Base-by-base conservation (phyloP, 305 asterid genomes). In the Fraxinus ornus region DNA sequence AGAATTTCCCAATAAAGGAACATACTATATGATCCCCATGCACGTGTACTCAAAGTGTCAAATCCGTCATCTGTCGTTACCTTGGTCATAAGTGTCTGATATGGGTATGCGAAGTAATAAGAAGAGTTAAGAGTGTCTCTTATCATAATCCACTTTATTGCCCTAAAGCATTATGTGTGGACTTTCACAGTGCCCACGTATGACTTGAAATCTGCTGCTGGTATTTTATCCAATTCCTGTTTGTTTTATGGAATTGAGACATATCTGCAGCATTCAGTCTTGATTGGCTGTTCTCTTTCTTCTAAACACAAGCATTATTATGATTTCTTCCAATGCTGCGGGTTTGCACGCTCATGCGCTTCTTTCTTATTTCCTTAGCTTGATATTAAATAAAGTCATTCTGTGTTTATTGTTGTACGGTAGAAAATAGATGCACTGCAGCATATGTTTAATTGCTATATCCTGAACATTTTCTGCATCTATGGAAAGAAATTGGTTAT, bases 141-240 rank as follows among this genome's bases (percentile, higher is more conserved):
- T 0, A n/a, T n/a, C 15, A 41, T 70, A 70, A 8, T 4, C 13
- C 39, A 7, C 37, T 33, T n/a, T 60, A 30, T 78, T 37, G 15
- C 22, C 6, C 17, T 47, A 19, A 33, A 57, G 76, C 26, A 13
- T 24, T 84, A 44, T 9, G 1, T 44, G 77, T 7, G 77, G 28
- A 77, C 49, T 71, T 94, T 96, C 89, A 93, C 98, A 28, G 99
- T 94, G 94, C 99, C 99, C 94, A 91, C 93, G 87, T 94, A 96
- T 92, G 99, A 96, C 90, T 91, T 96, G 95, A 96, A 91, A 92
- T 96, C 99, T 91, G 99, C 98, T 89, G 98, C 98, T 83, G 99
- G 99, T 94, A 95, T 93, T 92, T 91, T 83, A 89, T 92, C 97
- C 89, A 83, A 88, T 89, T 94, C 91, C 82, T 33, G 86, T 87